These are phyloP conservation scores for Pythium oligandrum DNA, from an alignment of 352 stramenopile species.

Conservation along the genomic window DNA sequence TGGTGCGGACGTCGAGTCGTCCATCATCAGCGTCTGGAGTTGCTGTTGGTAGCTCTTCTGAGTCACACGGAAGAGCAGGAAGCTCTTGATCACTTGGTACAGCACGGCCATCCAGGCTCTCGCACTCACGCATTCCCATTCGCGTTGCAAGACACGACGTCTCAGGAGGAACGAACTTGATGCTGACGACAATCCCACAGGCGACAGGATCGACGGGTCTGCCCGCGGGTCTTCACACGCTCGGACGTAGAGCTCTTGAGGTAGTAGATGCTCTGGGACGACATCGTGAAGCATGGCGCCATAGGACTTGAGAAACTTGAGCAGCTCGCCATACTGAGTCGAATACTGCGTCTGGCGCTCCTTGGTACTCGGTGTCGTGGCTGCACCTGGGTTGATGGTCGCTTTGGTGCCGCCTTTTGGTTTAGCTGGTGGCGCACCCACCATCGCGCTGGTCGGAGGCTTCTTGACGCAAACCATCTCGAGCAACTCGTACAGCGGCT, in stretches of 20 bases:
- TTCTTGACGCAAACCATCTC: slow-evolving; percentile 89
- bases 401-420: not conserved
- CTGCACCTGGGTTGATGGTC: not conserved
- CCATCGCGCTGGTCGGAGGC: slow-evolving; percentile 30
- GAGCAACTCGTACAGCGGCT: slow-evolving; percentile 85
- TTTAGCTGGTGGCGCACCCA: slow-evolving; percentile 19
- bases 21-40: not conserved
- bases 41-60: slow-evolving; percentile 68
- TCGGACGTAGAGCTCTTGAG: slow-evolving; percentile 75
- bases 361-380: slow-evolving; percentile 34
- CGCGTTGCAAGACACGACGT: slow-evolving; percentile 42
- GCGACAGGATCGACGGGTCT: slow-evolving; percentile 44
- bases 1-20: not conserved
- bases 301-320: slow-evolving; percentile 90
- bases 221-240: slow-evolving; percentile 63
- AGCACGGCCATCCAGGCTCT: slow-evolving; percentile 85
- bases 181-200: slow-evolving; percentile 9
- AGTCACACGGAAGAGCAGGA: slow-evolving; percentile 88
- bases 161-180: slow-evolving; percentile 35
- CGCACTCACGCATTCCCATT: slow-evolving; percentile 45
- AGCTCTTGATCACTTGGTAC: slow-evolving; percentile 91
- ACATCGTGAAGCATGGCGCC: slow-evolving; percentile 90
- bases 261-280: slow-evolving; percentile 69
- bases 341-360: slow-evolving; percentile 52
- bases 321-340: slow-evolving; percentile 78